phyloP scores from a whole-genome alignment of 2,329 filamentous ascomycete species.

The Colletotrichum endophyticum region DNA sequence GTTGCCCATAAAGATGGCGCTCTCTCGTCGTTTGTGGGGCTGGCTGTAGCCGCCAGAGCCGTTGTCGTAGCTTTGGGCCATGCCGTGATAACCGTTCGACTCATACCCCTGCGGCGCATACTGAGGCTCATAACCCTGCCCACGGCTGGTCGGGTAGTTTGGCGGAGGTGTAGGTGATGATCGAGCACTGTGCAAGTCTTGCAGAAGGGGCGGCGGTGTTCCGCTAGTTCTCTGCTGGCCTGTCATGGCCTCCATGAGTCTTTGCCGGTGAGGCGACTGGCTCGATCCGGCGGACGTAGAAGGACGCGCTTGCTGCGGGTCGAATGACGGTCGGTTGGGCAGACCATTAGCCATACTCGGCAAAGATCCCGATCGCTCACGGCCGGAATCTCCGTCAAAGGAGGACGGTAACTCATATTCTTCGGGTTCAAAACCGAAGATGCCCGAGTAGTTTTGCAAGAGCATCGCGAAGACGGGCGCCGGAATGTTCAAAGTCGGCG shows the following conservation, averaged over 20 bases:
- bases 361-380: slow-evolving; percentile 27
- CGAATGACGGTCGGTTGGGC: slow-evolving; percentile 30
- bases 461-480: slow-evolving; percentile 94
- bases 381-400: slow-evolving; percentile 26
- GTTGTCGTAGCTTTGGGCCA: slow-evolving; percentile 36
- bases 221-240: slow-evolving; percentile 37
- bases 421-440: slow-evolving; percentile 78
- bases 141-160: slow-evolving; percentile 26
- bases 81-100: slow-evolving; percentile 21
- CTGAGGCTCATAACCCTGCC: slow-evolving; percentile 48
- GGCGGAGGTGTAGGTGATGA: slow-evolving; percentile 52
- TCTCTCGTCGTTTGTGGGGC: slow-evolving; percentile 61
- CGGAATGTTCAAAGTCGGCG: slow-evolving; percentile 94
- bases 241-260: slow-evolving; percentile 46
- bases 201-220: slow-evolving; percentile 54
- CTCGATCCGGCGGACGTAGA: slow-evolving; percentile 52
- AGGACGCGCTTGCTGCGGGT: slow-evolving; percentile 44
- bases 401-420: slow-evolving; percentile 63
- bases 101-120: slow-evolving; percentile 36
- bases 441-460: slow-evolving; percentile 84
- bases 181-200: slow-evolving; percentile 33
- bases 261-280: slow-evolving; percentile 57
- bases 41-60: slow-evolving; percentile 38
- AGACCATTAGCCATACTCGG: slow-evolving; percentile 23
- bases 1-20: slow-evolving; percentile 61